Conservation (phyloP, 2,329 filamentous ascomycete genomes). For the Huntiella abstrusa region DNA sequence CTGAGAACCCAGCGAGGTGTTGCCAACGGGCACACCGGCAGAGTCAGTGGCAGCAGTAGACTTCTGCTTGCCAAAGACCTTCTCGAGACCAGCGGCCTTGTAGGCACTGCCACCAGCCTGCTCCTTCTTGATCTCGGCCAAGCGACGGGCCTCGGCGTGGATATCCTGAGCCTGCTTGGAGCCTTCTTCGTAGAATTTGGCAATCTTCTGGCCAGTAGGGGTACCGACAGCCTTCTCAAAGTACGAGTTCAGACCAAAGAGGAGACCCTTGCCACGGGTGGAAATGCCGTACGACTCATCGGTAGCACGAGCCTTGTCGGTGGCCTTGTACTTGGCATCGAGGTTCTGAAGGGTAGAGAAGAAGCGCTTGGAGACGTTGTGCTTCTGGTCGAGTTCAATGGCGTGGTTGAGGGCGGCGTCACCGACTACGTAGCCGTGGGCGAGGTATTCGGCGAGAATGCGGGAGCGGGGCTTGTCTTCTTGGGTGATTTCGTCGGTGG, state of each 20-base stretch:
- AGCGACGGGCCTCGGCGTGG: slow-evolving; percentile 70
- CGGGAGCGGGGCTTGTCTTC: slow-evolving; percentile 93
- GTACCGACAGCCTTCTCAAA: slow-evolving; percentile 85
- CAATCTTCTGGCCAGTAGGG: slow-evolving; percentile 73
- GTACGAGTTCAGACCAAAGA: slow-evolving; percentile 59
- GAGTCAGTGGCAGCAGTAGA: slow-evolving; percentile 4
- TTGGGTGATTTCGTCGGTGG: slow-evolving; percentile 54
- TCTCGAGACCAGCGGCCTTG: slow-evolving; percentile 38
- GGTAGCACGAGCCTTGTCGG: slow-evolving; percentile 64
- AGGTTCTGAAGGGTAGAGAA: slow-evolving; percentile 55
- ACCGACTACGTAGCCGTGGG: slow-evolving; percentile 76
- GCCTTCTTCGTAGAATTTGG: slow-evolving; percentile 69
- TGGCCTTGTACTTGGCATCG: slow-evolving; percentile 72
- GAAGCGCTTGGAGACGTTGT: slow-evolving; percentile 71
- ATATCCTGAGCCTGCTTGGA: slow-evolving; percentile 88
- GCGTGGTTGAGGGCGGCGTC: slow-evolving; percentile 59
- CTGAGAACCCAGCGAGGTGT: slow-evolving; percentile 4
- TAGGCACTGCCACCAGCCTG: slow-evolving; percentile 39
- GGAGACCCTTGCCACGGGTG: slow-evolving; percentile 46
- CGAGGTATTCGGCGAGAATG: slow-evolving; percentile 90
- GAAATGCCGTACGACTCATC: slow-evolving; percentile 73
- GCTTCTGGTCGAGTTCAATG: slow-evolving; percentile 74
- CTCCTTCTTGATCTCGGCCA: slow-evolving; percentile 72
- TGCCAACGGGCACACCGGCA: slow-evolving; percentile 11
- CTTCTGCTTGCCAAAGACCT: slow-evolving; percentile 37